phyloP scores from a whole-genome alignment of 2,329 filamentous ascomycete species.

The Penicillium sp. region DNA sequence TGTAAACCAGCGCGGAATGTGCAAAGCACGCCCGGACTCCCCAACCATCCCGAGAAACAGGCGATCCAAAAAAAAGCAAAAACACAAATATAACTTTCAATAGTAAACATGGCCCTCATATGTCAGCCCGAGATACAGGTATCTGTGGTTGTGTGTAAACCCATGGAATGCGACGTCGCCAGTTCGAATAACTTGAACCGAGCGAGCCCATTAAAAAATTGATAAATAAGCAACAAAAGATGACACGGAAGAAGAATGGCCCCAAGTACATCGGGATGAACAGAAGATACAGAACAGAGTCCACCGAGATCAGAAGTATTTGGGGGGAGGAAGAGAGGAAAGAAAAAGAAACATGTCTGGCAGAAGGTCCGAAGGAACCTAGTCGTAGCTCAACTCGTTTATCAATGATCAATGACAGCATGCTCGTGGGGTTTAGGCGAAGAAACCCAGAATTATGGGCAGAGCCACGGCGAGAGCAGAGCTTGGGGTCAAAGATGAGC shows the following conservation, averaged over 20 bases:
- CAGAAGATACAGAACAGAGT: neutral
- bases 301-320: neutral
- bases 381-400: neutral
- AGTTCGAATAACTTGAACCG: neutral
- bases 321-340: neutral
- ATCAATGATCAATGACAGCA: slow-evolving; percentile 1
- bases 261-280: slow-evolving; percentile 13
- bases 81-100: neutral
- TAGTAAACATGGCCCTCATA: slow-evolving; percentile 23
- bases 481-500: slow-evolving; percentile 19
- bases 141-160: slow-evolving; percentile 5
- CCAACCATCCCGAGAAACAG: slow-evolving; percentile 11
- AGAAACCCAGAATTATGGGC: slow-evolving; percentile 22
- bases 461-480: slow-evolving; percentile 20
- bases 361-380: neutral
- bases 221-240: slow-evolving; percentile 13
- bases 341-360: neutral
- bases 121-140: slow-evolving; percentile 19
- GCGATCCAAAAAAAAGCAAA: slow-evolving; percentile 7
- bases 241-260: slow-evolving; percentile 14
- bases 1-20: slow-evolving; percentile 15
- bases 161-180: neutral
- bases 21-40: slow-evolving; percentile 23
- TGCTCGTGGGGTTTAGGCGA: slow-evolving; percentile 16
- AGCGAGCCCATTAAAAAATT: slow-evolving; percentile 10